These are phyloP conservation scores for Eucalyptus tenuipes DNA, from an alignment of 345 rosid species.

Conservation along the genomic window DNA sequence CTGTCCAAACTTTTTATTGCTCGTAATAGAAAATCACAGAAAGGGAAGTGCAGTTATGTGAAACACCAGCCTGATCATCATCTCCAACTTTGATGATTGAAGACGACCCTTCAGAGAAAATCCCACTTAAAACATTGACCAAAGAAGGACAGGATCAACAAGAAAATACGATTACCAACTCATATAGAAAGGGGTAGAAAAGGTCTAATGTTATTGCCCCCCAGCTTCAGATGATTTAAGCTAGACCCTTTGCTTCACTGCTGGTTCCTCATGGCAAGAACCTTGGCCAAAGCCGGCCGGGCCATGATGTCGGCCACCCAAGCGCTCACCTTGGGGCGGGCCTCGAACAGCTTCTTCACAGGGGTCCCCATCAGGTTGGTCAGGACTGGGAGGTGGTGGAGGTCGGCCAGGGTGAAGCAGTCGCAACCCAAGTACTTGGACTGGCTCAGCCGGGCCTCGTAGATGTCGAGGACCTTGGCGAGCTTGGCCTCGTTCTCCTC, in stretches of 20 bases:
- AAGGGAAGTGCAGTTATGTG: too few species aligned
- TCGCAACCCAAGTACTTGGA: conserved; percentile 10
- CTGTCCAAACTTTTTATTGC: not conserved
- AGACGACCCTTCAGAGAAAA: not conserved
- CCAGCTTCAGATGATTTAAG: not conserved
- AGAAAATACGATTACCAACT: not conserved
- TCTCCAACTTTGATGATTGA: not conserved
- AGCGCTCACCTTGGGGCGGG: conserved; percentile 8
- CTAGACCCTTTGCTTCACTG: not conserved
- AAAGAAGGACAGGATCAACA: not conserved
- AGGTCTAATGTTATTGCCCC: conserved; percentile 70
- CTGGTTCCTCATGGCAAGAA: conserved; percentile 19
- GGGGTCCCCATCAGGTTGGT: conserved; percentile 14
- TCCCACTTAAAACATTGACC: not conserved
- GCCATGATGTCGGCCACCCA: conserved; percentile 11
- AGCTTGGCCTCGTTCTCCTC: conserved; percentile 42
- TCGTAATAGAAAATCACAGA: not conserved
- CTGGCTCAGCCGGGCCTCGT: not conserved
- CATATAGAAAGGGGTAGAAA: conserved; percentile 8
- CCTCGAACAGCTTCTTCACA: conserved; percentile 3
- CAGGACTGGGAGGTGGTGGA: conserved; percentile 5
- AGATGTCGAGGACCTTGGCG: conserved; percentile 7
- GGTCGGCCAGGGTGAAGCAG: conserved; percentile 8
- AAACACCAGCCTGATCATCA: not conserved
- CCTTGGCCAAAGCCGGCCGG: conserved; percentile 37